These are phyloP conservation scores for Penicillium paneum DNA, from an alignment of 2,329 filamentous ascomycete species.

Conservation along the genomic window DNA sequence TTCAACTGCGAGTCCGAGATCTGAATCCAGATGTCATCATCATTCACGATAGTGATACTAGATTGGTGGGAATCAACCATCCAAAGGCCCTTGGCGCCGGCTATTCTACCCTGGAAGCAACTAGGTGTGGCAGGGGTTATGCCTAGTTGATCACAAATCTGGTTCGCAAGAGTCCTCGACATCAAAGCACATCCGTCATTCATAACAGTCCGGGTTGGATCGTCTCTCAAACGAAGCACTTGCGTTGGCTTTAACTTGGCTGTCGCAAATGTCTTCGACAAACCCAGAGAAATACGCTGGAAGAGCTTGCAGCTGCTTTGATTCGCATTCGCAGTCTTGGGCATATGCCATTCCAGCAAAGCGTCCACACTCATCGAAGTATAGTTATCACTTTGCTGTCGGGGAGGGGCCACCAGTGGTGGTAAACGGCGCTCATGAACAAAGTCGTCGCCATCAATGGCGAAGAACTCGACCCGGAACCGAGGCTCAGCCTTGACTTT, in stretches of 20 bases:
- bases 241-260: slow-evolving; percentile 36
- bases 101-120: slow-evolving; percentile 57
- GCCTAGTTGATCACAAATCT: slow-evolving; percentile 46
- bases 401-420: slow-evolving; percentile 20
- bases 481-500: slow-evolving; percentile 28
- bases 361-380: slow-evolving; percentile 39
- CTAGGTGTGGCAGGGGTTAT: slow-evolving; percentile 46
- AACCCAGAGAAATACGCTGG: slow-evolving; percentile 42
- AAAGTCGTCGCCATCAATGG: slow-evolving; percentile 45
- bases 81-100: slow-evolving; percentile 62
- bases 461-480: slow-evolving; percentile 44
- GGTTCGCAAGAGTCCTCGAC: slow-evolving; percentile 49
- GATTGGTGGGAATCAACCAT: slow-evolving; percentile 48
- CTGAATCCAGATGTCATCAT: slow-evolving; percentile 51
- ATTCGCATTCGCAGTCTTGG: slow-evolving; percentile 30
- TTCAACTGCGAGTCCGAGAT: slow-evolving; percentile 59
- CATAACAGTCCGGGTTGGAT: slow-evolving; percentile 37
- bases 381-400: slow-evolving; percentile 28
- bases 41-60: slow-evolving; percentile 5
- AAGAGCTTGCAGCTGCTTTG: slow-evolving; percentile 48
- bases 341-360: slow-evolving; percentile 49
- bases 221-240: slow-evolving; percentile 35
- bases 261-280: slow-evolving; percentile 46
- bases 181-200: slow-evolving; percentile 56
- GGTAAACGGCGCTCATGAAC: slow-evolving; percentile 7